Evolutionary conservation across 129 eudicot genomes (phyloP), one percentile per base, ranked within the genome.

Genomic region (Flaveria sonorensis): DNA sequence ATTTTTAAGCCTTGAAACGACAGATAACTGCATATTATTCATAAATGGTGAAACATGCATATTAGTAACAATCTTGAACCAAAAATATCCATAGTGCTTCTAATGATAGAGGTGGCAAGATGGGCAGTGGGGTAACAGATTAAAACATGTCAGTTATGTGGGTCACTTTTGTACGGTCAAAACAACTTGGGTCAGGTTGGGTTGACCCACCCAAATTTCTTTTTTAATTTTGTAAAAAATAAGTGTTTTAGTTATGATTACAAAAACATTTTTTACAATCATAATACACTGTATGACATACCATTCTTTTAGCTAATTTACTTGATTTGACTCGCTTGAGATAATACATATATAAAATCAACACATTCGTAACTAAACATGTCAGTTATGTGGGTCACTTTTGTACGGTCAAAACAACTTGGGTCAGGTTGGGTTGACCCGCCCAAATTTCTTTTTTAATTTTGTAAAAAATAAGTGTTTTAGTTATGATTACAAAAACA

Each of bases 1-100:
- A 51, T 87, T 79, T 75, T 95, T 89, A 65, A 91, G 92, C 81
- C 95, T 86, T 30, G 99, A 89, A 75, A 92, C 91, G 36, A 64
- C 60, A 10, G 97, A 89, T 79, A 95, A 57, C 99, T 91, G 94
- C 84, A 88, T 36, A 68, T 61, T 28, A 61, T 56, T 46, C 8
- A 13, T 45, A 81, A 48, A 36, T 19, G 32, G 23, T 64, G 20
- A 52, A 79, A 21, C 30, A 70, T 71, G 48, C 43, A 61, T 61
- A 78, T 78, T 59, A 70, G 77, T 61, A 72, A 9, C 65, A 21
- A 11, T 19, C 12, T 19, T 52, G 21, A 46, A 56, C 23, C 53
- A 56, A 55, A 39, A 55, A 19, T 6, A 47, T 26, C 21, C 45
- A 14, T 24, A 6, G 46, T 64, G 70, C 70, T 30, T 30, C 11